Evolutionary conservation across 768 basidiomycete genomes (phyloP).

Genomic region (Suillus cothurnatus): DNA sequence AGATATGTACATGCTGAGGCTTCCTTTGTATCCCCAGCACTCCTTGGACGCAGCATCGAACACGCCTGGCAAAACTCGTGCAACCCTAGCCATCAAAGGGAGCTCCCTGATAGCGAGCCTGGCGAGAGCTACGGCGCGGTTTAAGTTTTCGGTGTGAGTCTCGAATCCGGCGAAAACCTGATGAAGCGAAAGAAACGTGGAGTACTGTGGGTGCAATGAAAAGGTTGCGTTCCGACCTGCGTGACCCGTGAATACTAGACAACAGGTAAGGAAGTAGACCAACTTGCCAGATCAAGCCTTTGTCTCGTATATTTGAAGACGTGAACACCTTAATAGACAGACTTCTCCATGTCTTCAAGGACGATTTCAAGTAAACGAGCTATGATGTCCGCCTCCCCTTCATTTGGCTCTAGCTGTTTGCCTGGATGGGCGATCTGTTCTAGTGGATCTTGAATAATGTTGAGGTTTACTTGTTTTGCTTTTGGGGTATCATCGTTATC

Average conservation of each 20-base stretch:
- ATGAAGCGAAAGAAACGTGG: constrained; percentile 49
- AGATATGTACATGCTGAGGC: constrained; percentile 29
- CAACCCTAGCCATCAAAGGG: constrained; percentile 42
- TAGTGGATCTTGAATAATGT: constrained; percentile 31
- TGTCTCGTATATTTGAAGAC: constrained; percentile 64
- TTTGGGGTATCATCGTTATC: constrained; percentile 29
- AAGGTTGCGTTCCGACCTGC: constrained; percentile 47
- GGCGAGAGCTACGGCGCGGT: constrained; percentile 45
- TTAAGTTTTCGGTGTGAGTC: constrained; percentile 32
- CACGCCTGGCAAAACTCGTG: constrained; percentile 38
- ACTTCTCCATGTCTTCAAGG: constrained; percentile 59
- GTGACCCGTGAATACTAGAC: constrained; percentile 12
- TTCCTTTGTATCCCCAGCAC: constrained; percentile 50
- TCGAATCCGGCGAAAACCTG: constrained; percentile 41
- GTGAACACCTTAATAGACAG: constrained; percentile 68
- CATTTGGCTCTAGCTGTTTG: constrained; percentile 28
- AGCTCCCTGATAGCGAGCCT: constrained; percentile 42
- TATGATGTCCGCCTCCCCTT: constrained; percentile 16
- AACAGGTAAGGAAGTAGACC: constrained; percentile 1
- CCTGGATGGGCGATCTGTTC: constrained; percentile 32
- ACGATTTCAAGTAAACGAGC: constrained; percentile 46
- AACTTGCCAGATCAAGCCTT: constrained; percentile 65
- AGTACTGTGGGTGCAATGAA: constrained; percentile 44
- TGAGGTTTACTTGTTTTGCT: constrained; percentile 21
- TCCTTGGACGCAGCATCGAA: constrained; percentile 52